These are phyloP conservation scores for Yamadazyma ubonensis DNA, from an alignment of 805 yeast species.

Conservation along the genomic window DNA sequence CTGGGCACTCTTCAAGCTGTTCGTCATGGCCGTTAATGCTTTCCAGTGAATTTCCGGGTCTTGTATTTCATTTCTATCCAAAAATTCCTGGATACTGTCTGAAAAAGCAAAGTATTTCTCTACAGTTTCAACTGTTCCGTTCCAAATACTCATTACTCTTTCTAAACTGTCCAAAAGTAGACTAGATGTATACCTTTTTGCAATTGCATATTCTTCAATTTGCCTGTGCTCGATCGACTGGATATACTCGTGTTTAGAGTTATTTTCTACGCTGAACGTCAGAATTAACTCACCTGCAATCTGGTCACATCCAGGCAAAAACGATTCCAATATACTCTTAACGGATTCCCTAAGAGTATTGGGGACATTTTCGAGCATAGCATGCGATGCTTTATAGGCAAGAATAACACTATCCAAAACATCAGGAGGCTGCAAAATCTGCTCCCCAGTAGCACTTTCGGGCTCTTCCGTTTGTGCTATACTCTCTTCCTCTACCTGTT, in stretches of 20 bases:
- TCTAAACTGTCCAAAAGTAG: constrained; percentile 26
- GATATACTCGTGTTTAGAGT: constrained; percentile 21
- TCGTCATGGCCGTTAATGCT: constrained; percentile 36
- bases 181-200: constrained; percentile 27
- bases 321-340: constrained; percentile 18
- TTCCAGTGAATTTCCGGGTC: constrained; percentile 33
- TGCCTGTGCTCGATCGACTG: constrained; percentile 28
- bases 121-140: constrained; percentile 24
- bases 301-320: constrained; percentile 19
- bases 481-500: constrained; percentile 1
- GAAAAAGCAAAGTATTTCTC: constrained; percentile 43
- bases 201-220: constrained; percentile 30
- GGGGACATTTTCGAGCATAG: constrained; percentile 29
- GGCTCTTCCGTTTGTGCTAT: not conserved
- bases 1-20: constrained; percentile 39
- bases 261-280: constrained; percentile 18
- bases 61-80: constrained; percentile 34
- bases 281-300: constrained; percentile 20
- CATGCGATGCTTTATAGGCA: constrained; percentile 27
- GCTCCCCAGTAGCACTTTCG: constrained; percentile 12
- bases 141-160: constrained; percentile 35
- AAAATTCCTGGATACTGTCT: constrained; percentile 43
- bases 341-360: constrained; percentile 10
- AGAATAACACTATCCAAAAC: constrained; percentile 33
- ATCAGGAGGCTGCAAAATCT: constrained; percentile 35